Base-by-base conservation (phyloP, 768 basidiomycete species). In the Gymnopilus junonius region DNA sequence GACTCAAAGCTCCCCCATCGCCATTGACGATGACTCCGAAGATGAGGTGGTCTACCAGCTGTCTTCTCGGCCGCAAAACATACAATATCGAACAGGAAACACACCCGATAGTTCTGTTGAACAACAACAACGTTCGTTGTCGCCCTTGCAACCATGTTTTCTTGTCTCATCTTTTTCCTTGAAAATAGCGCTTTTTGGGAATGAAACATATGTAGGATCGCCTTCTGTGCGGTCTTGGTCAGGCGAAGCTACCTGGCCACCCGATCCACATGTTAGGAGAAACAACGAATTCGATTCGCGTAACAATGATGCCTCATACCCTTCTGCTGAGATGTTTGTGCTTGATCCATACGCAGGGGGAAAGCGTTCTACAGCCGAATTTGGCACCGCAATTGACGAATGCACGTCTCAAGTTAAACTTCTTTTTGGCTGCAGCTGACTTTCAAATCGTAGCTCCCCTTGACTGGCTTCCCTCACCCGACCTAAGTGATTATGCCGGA, bases 11-110 rank as follows among this genome's bases (percentile, higher is more conserved):
- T 81, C 76, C 29, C 80, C 80, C 34, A 80, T 80, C 20, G 64
- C 72, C 37, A 70, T 80, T 34, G 77, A 79, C 51, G 79, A 80
- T 62, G 48, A 51, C 48, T 80, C 79, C 29, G 80, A 81, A 65
- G 76, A 79, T 29, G 80, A 81, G 48, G 76, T 77, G 4, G 20
- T 76, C 1, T 65, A 75, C 20, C 74, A 75, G 48, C 70, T 79
- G 8, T 69, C 68, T 59, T 62, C 64, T 57, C 55, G 55, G 29
- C 56, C 34, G 12, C 54, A 21, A 27, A 15, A 7, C 23, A 32
- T 27, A 55, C 51, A 31, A n/a, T 32, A 51, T 51, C 2, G 29
- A 17, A 10, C 29, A 14, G n/a, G 48, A 32, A 17, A 51, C 45
- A 48, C 25, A 25, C 25, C 45, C 11, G 45, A 48, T 8, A 29